Conservation (phyloP, 495 filamentous ascomycete genomes). For the Penicillium cataractarum region DNA sequence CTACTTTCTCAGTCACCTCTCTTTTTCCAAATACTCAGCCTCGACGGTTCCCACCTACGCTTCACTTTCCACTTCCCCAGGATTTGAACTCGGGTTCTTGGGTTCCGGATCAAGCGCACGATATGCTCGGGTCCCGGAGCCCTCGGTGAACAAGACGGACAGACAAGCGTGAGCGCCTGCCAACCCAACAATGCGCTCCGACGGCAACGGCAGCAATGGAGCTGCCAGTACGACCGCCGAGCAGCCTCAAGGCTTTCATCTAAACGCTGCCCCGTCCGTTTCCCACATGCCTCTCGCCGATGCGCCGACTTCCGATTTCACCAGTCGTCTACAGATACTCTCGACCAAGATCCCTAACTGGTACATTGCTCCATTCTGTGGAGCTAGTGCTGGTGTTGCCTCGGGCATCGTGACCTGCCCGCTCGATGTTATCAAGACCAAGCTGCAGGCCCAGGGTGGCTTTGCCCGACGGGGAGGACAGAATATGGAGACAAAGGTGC, state of each 20-base stretch:
- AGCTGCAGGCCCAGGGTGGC: slow-evolving; percentile 92
- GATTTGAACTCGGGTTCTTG: slow-evolving; percentile 32
- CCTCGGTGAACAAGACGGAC: slow-evolving; percentile 49
- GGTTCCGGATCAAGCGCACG: slow-evolving; percentile 52
- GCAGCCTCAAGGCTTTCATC: slow-evolving; percentile 28
- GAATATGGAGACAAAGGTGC: slow-evolving; percentile 47
- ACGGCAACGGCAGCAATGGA: slow-evolving; percentile 36
- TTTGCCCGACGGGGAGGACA: slow-evolving; percentile 57
- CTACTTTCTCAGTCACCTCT: slow-evolving; percentile 7
- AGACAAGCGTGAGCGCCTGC: slow-evolving; percentile 44
- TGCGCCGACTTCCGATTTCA: slow-evolving; percentile 34
- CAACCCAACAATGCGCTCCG: slow-evolving; percentile 43
- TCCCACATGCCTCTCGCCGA: slow-evolving; percentile 24
- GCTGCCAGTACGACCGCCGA: slow-evolving; percentile 38
- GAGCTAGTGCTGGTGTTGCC: slow-evolving; percentile 84
- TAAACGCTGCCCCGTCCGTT: slow-evolving; percentile 23
- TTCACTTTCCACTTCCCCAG: slow-evolving; percentile 12
- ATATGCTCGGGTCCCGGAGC: slow-evolving; percentile 53
- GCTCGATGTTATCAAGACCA: slow-evolving; percentile 98
- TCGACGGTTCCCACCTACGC: not conserved
- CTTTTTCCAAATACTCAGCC: not conserved
- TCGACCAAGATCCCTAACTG: slow-evolving; percentile 53
- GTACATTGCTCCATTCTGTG: slow-evolving; percentile 69
- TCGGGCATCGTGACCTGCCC: slow-evolving; percentile 96
- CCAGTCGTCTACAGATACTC: slow-evolving; percentile 60